phyloP scores from a whole-genome alignment of 2,329 filamentous ascomycete genomes.

The Amauroascus niger region DNA sequence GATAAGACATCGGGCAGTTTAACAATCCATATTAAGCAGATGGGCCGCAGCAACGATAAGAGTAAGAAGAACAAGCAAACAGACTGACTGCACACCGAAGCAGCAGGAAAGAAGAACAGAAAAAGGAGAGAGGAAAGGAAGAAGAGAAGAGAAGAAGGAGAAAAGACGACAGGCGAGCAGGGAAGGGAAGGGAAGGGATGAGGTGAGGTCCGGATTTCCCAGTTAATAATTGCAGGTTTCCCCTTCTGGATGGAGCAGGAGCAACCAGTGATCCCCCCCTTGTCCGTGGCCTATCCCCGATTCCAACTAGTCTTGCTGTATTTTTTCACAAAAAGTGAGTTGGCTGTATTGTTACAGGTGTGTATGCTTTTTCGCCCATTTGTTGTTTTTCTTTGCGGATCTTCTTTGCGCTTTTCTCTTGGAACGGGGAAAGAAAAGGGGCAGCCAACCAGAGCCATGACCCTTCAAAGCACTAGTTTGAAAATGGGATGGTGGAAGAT shows the following conservation, averaged over 20 bases:
- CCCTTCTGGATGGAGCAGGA: background rate
- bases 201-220: slow-evolving; percentile 1
- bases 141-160: background rate
- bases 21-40: background rate
- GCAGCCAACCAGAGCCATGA: background rate
- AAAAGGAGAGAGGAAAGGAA: background rate
- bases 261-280: background rate
- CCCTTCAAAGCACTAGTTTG: background rate
- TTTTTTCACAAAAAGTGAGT: too few relatives aligned
- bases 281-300: background rate
- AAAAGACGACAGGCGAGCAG: background rate
- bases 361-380: too few relatives aligned
- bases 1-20: background rate
- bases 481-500: background rate
- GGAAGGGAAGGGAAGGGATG: background rate
- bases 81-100: background rate
- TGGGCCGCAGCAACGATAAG: background rate
- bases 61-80: background rate
- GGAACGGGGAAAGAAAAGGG: background rate
- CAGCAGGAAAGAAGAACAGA: background rate
- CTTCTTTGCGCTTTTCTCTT: too few relatives aligned
- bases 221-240: background rate
- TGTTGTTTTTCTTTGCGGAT: background rate
- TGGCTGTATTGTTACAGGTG: too few relatives aligned
- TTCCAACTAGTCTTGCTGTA: background rate